Evolutionary conservation across 352 stramenopile species (phyloP), one percentile per base, ranked within the genome.

Genomic region (Phytophthora sojae): DNA sequence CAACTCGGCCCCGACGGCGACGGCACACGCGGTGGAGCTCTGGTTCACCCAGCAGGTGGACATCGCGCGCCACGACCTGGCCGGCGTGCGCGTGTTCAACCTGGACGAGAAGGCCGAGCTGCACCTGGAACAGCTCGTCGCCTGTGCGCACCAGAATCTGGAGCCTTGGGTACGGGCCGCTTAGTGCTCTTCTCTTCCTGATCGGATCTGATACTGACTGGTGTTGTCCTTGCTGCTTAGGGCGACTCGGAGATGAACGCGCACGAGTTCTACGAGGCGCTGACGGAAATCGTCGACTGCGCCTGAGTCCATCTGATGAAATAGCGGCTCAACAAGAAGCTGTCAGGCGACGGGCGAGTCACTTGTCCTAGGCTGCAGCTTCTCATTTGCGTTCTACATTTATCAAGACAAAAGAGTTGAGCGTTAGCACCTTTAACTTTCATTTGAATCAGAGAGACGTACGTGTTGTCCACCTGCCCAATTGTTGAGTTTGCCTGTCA

Each of bases 41-140:
- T 86, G 81, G 81, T 79, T 88, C 53, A 42, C 39, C 6, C 21
- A 52, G 4, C 71, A 77, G n/a, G 30, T 83, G 1, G 44, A 62
- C 15, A 68, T 57, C 6, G 78, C 78, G 2, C 45, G 49, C 6
- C 29, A 59, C 3, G 77, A 85, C 35, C 35, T 77, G 35, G 30
- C 51, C 21, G 45, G 62, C 49, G 69, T 30, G 25, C 67, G 37
- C 6, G 62, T 78, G 26, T 55, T 68, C 37, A 52, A 68, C 3
- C 9, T 78, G 19, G 66, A 61, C 15, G 26, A 61, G 0, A 59
- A 64, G 8, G 54, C 74, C 15, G 32, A 71, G 44, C 50, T 64
- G 12, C 53, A 64, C 23, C 54, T 79, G 21, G 61, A 76, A 9
- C 25, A 57, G 32, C 67, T 88, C 0, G 67, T 77, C 23, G 44